These are phyloP conservation scores for Quercus suber DNA, from an alignment of 306 rosid genomes.

Conservation along the genomic window DNA sequence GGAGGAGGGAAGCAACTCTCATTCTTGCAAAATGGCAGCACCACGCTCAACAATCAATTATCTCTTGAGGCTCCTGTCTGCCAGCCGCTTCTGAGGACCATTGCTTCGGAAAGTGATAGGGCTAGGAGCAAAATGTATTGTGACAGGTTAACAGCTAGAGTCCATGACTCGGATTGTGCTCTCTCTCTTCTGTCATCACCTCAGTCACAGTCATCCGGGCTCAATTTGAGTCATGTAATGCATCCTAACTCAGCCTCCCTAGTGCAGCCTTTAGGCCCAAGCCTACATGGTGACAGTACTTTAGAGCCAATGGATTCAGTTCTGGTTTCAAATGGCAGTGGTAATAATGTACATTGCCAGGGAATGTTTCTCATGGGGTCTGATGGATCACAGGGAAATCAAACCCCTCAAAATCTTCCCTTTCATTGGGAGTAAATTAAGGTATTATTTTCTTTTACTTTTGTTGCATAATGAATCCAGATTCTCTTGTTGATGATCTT, in stretches of 20 bases:
- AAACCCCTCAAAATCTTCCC: conserved; percentile 58
- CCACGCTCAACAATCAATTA: conserved; percentile 25
- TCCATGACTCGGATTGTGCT: conserved; percentile 74
- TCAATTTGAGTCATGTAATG: conserved; percentile 51
- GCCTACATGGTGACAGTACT: conserved; percentile 36
- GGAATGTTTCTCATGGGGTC: conserved; percentile 53
- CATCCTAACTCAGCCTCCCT: conserved; percentile 43
- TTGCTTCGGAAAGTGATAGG: conserved; percentile 45
- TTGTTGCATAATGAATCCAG: conserved; percentile 1
- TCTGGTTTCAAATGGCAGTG: conserved; percentile 46
- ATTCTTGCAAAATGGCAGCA: conserved; percentile 37
- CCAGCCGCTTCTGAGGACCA: conserved; percentile 40
- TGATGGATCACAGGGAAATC: conserved; percentile 47
- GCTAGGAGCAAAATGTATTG: conserved; percentile 39
- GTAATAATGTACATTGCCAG: conserved; percentile 32
- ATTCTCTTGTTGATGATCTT: conserved; percentile 10
- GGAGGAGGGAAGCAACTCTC: conserved; percentile 47
- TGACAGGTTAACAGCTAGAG: conserved; percentile 43
- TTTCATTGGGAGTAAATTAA: conserved; percentile 65
- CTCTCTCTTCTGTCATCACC: conserved; percentile 99
- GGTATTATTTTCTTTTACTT: not conserved
- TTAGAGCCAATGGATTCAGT: conserved; percentile 54
- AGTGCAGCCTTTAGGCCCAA: conserved; percentile 49
- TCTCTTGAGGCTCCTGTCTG: conserved; percentile 32
- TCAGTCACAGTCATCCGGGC: conserved; percentile 55